Percentiles rank a stretch among this genome's conserved stretches.
These are phyloP conservation scores for Mrakia frigida DNA, from an alignment of 768 basidiomycete species.

Conservation along the genomic window DNA sequence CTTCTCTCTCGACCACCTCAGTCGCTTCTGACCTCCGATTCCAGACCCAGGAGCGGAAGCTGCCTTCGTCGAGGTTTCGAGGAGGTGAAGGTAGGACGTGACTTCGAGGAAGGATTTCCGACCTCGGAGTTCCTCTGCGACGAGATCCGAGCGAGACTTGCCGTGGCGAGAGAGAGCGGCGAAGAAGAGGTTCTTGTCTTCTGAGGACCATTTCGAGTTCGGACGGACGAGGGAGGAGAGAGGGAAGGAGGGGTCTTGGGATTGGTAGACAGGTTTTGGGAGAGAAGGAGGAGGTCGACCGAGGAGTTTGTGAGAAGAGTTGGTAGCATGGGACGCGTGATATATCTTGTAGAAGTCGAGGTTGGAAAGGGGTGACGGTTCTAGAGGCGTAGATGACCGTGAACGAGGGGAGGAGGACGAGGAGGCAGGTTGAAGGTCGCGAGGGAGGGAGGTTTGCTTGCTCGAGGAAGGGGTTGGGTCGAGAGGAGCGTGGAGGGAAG, in stretches of 20 bases:
- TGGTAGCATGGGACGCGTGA: neutral
- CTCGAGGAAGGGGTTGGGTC: slow-evolving; percentile 16
- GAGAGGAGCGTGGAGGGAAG: slow-evolving; percentile 1
- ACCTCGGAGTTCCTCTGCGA: neutral
- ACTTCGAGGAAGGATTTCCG: slow-evolving; percentile 15
- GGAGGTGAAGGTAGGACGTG: slow-evolving; percentile 12
- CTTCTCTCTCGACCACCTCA: neutral
- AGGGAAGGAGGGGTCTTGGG: neutral
- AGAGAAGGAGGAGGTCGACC: neutral
- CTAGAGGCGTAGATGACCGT: neutral
- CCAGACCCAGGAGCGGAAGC: neutral
- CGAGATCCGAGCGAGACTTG: slow-evolving; percentile 18
- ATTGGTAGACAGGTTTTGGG: too few relatives aligned
- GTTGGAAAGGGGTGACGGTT: slow-evolving; percentile 2
- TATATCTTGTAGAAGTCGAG: slow-evolving; percentile 19
- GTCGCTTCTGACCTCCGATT: neutral
- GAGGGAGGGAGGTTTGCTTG: neutral
- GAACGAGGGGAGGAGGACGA: neutral
- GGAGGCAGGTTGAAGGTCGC: neutral
- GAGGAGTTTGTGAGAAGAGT: neutral
- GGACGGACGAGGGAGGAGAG: neutral
- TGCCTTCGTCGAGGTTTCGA: neutral
- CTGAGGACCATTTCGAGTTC: neutral
- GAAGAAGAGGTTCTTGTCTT: slow-evolving; percentile 24
- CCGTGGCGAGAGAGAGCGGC: slow-evolving; percentile 11